Percentiles rank a stretch among this genome's conserved stretches.
Conservation (phyloP, 1,284 basidiomycete species). For the Naganishia liquefaciens region DNA sequence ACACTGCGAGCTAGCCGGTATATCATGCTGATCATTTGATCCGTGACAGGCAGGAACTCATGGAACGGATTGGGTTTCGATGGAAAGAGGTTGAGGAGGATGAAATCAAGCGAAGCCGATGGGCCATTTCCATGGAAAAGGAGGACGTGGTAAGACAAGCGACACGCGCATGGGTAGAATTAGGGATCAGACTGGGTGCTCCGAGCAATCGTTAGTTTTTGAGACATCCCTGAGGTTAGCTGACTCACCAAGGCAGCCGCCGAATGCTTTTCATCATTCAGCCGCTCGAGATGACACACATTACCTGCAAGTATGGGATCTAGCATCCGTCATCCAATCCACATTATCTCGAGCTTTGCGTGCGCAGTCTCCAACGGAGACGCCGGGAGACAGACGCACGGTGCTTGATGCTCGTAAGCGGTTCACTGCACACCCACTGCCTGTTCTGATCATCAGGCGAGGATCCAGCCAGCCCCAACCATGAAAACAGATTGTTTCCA, state of each 20-base stretch:
- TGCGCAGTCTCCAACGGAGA: not conserved
- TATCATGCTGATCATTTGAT: not conserved
- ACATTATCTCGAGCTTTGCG: not conserved
- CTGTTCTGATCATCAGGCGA: not conserved
- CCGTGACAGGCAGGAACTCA: constrained; percentile 1
- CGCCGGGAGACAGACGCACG: constrained; percentile 5
- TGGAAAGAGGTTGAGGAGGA: constrained; percentile 20
- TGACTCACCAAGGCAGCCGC: not conserved
- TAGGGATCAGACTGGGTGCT: constrained; percentile 4
- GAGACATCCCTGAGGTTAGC: not conserved
- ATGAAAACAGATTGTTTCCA: not conserved
- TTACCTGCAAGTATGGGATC: not conserved
- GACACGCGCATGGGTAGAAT: constrained; percentile 1
- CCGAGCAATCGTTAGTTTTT: not conserved
- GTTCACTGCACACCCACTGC: not conserved
- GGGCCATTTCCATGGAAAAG: constrained; percentile 7
- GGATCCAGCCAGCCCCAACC: not conserved
- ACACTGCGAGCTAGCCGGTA: not conserved
- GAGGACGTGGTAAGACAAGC: not conserved
- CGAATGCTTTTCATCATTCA: not conserved
- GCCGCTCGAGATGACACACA: constrained; percentile 1
- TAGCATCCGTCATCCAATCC: not conserved
- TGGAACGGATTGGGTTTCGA: constrained; percentile 2
- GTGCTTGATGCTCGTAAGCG: constrained; percentile 16
- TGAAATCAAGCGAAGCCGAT: constrained; percentile 15